These are phyloP conservation scores for Neltuma alba DNA, from an alignment of 306 rosid species.

Conservation along the genomic window DNA sequence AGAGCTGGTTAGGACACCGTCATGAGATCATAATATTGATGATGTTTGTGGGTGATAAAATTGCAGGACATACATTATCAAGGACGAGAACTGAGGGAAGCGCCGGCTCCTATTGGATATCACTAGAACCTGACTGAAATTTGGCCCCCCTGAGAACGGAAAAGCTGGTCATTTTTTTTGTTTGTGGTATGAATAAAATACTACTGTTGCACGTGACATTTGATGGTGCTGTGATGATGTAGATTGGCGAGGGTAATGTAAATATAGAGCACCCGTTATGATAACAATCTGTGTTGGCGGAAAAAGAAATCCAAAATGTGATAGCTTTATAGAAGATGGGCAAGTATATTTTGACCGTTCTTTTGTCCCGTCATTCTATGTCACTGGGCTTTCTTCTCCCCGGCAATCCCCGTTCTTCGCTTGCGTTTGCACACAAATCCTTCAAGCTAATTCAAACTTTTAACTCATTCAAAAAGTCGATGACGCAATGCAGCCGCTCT, in stretches of 20 bases:
- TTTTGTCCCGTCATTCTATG: not conserved
- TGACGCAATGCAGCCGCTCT: too few species aligned
- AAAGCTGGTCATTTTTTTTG: not conserved
- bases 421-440: not conserved
- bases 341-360: not conserved
- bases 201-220: not conserved
- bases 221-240: not conserved
- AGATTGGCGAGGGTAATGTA: slow-evolving; percentile 13
- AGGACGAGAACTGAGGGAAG: slow-evolving; percentile 61
- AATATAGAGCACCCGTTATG: not conserved
- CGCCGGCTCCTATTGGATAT: slow-evolving; percentile 74
- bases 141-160: not conserved
- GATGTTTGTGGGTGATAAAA: slow-evolving; percentile 24
- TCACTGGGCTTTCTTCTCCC: too few species aligned
- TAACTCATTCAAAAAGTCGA: not conserved
- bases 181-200: slow-evolving; percentile 33
- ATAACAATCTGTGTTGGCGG: not conserved
- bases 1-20: too few species aligned
- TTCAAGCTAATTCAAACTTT: not conserved
- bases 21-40: slow-evolving; percentile 4
- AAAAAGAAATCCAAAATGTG: not conserved
- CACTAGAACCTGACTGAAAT: slow-evolving; percentile 42
- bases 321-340: not conserved
- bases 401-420: too few species aligned
- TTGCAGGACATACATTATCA: slow-evolving; percentile 78